These are phyloP conservation scores for Aristolochia contorta DNA, from an alignment of 164 flowering plant species.

Conservation along the genomic window DNA sequence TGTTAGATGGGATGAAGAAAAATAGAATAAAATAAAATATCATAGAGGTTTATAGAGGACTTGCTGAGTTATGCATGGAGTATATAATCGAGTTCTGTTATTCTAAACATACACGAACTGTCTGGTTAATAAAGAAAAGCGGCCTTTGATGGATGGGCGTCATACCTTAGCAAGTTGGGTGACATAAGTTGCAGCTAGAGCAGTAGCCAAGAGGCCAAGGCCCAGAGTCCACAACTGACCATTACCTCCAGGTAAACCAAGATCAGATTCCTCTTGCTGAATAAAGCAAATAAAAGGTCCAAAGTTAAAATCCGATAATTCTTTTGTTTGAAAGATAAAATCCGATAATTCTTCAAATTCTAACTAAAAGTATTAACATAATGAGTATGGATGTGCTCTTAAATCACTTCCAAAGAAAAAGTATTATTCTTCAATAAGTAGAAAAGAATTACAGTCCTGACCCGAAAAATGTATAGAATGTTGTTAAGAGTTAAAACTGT, in stretches of 20 bases:
- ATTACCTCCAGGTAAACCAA: slow-evolving; percentile 63
- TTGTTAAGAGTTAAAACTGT: too few species aligned
- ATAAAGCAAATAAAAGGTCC: not conserved
- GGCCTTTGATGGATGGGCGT: not conserved
- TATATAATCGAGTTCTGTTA: not conserved
- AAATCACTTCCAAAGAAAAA: too few species aligned
- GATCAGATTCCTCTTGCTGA: slow-evolving; percentile 86
- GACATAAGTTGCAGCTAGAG: slow-evolving; percentile 78
- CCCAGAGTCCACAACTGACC: slow-evolving; percentile 74
- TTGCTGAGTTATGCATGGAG: too few species aligned
- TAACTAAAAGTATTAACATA: too few species aligned
- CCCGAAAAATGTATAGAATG: too few species aligned
- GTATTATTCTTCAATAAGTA: too few species aligned
- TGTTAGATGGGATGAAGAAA: not conserved
- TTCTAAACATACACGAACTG: not conserved
- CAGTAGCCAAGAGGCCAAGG: slow-evolving; percentile 68
- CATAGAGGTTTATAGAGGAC: not conserved
- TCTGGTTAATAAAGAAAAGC: too few species aligned
- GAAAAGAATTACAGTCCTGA: too few species aligned
- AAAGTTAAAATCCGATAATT: too few species aligned
- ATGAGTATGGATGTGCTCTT: too few species aligned
- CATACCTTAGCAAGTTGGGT: slow-evolving; percentile 81
- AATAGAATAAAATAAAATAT: not conserved
- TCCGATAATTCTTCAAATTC: too few species aligned
- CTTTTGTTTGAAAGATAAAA: too few species aligned